Conservation (phyloP, 768 basidiomycete genomes). For the Pleurotus platypus region DNA sequence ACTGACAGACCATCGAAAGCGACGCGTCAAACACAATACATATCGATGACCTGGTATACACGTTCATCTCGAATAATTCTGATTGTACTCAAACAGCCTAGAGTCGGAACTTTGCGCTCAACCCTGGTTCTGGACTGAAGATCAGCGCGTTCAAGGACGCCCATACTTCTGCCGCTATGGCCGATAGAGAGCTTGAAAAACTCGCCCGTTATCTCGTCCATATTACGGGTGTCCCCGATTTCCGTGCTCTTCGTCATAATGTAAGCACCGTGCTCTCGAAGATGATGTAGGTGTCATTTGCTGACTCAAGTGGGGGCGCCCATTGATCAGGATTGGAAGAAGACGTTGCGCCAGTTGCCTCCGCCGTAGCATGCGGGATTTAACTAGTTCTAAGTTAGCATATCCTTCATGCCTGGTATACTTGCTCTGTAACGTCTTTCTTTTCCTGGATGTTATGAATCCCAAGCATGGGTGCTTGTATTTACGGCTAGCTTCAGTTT, state of each 20-base stretch:
- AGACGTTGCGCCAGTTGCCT: slow-evolving; percentile 37
- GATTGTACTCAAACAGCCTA: slow-evolving; percentile 20
- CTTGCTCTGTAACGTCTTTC: too few relatives aligned
- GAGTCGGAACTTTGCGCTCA: slow-evolving; percentile 85
- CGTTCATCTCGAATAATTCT: background rate
- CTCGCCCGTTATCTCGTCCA: slow-evolving; percentile 64
- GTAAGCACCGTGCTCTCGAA: slow-evolving; percentile 30
- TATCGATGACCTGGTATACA: slow-evolving; percentile 74
- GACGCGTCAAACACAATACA: slow-evolving; percentile 77
- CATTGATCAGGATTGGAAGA: slow-evolving; percentile 45
- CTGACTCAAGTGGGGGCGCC: too few relatives aligned
- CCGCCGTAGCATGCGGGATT: background rate
- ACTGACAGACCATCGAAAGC: slow-evolving; percentile 26
- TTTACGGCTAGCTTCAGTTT: too few relatives aligned
- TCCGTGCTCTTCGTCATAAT: slow-evolving; percentile 63
- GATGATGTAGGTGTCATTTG: background rate
- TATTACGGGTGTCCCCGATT: slow-evolving; percentile 57
- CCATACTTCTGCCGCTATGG: slow-evolving; percentile 57
- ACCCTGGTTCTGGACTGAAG: slow-evolving; percentile 80
- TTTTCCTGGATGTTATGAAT: too few relatives aligned
- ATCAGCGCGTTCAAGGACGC: slow-evolving; percentile 81
- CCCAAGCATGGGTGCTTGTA: too few relatives aligned
- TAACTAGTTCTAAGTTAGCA: too few relatives aligned
- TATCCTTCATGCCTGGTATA: too few relatives aligned
- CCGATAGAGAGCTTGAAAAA: slow-evolving; percentile 67